Conservation (phyloP, 257 asterid genomes). For the Solanum gandarillasii region DNA sequence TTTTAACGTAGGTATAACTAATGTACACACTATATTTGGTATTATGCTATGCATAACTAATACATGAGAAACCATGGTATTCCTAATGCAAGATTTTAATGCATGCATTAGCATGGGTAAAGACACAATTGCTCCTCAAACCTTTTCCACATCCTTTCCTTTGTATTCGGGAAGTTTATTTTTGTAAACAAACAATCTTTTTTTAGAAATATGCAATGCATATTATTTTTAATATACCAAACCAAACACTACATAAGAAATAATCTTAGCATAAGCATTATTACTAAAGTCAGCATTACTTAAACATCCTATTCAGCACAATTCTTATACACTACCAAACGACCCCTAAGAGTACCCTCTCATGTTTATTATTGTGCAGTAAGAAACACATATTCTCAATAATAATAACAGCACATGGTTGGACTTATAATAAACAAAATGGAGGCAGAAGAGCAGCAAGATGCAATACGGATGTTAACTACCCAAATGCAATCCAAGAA, state of each 20-base stretch:
- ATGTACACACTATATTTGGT: not conserved
- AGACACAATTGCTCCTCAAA: not conserved
- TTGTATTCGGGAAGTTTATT: not conserved
- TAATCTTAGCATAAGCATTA: not conserved
- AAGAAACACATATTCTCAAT: not conserved
- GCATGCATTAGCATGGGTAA: not conserved
- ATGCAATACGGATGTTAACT: not conserved
- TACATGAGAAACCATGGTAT: not conserved
- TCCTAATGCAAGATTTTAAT: not conserved
- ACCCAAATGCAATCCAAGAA: not conserved
- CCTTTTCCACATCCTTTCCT: not conserved
- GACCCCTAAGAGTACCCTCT: not conserved
- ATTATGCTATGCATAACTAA: not conserved
- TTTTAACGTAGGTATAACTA: too few species aligned
- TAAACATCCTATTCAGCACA: not conserved
- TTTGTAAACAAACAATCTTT: not conserved
- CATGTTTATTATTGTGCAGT: not conserved
- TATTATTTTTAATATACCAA: not conserved
- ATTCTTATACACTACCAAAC: not conserved
- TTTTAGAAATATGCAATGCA: not conserved
- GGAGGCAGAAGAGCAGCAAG: not conserved
- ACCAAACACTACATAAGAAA: not conserved
- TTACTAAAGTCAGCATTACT: not conserved
- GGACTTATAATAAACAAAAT: not conserved
- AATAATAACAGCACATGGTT: not conserved